A percentile compares a stretch with the other conserved stretches of the same genome.
Conservation (phyloP, 441 rosid genomes). For the Corymbia calophylla region DNA sequence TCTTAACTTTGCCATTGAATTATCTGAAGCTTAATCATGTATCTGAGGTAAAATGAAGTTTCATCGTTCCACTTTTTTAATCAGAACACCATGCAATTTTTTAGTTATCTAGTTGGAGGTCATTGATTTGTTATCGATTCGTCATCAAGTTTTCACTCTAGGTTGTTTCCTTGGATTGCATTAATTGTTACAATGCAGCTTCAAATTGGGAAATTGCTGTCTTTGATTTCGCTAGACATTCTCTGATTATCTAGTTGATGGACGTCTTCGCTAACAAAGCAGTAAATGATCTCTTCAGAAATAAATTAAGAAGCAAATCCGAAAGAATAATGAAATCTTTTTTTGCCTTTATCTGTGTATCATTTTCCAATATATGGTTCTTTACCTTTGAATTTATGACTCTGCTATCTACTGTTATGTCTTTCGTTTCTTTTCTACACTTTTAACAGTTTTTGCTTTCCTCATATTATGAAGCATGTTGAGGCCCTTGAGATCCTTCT, state of each 20-base stretch:
- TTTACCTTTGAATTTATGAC: not conserved
- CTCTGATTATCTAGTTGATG: not conserved
- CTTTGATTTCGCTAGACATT: not conserved
- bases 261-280: not conserved
- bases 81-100: not conserved
- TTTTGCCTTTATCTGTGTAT: not conserved
- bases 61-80: not conserved
- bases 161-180: not conserved
- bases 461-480: conserved; percentile 52
- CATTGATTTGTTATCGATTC: not conserved
- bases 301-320: not conserved
- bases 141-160: not conserved
- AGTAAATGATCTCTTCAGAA: not conserved
- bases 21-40: not conserved
- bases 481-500: conserved; percentile 97
- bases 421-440: not conserved
- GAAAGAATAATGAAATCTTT: not conserved
- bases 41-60: not conserved
- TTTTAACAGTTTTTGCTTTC: not conserved
- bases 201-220: not conserved
- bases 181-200: not conserved
- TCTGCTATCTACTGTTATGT: not conserved
- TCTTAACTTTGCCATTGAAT: not conserved
- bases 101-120: not conserved
- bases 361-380: not conserved